Evolutionary conservation across 2,329 filamentous ascomycete species (phyloP).

Genomic region (Diaporthe citri): DNA sequence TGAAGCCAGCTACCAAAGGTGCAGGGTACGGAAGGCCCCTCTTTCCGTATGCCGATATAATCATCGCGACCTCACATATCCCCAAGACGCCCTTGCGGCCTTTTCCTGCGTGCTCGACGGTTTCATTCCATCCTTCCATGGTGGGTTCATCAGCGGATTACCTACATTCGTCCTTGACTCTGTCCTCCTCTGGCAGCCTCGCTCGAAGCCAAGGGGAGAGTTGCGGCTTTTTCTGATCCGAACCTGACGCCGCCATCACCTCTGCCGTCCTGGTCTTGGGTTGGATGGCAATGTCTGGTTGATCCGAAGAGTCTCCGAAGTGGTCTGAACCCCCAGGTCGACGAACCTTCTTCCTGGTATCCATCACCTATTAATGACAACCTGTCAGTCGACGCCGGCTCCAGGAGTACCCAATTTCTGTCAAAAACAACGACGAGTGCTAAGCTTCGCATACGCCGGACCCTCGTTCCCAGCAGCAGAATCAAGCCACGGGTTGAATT

Average conservation of each 20-base stretch:
- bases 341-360: background rate
- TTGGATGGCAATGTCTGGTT: slow-evolving; percentile 9
- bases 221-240: too few relatives aligned
- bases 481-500: background rate
- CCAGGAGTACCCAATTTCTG: background rate
- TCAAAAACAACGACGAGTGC: background rate
- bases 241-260: background rate
- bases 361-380: background rate
- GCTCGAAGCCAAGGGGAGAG: too few relatives aligned
- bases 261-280: slow-evolving; percentile 6
- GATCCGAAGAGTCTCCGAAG: slow-evolving; percentile 1
- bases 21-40: too few relatives aligned
- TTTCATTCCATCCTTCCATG: too few relatives aligned
- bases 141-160: too few relatives aligned
- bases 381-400: background rate
- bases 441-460: background rate
- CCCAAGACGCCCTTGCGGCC: too few relatives aligned
- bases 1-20: too few relatives aligned
- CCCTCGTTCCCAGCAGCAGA: background rate
- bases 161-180: too few relatives aligned
- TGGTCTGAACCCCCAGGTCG: background rate
- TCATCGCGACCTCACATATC: too few relatives aligned
- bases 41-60: too few relatives aligned
- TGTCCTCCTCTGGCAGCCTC: too few relatives aligned
- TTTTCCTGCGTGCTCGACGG: too few relatives aligned